Conservation (phyloP, 805 yeast species). For the Isabelozyma pseudorhagii region DNA sequence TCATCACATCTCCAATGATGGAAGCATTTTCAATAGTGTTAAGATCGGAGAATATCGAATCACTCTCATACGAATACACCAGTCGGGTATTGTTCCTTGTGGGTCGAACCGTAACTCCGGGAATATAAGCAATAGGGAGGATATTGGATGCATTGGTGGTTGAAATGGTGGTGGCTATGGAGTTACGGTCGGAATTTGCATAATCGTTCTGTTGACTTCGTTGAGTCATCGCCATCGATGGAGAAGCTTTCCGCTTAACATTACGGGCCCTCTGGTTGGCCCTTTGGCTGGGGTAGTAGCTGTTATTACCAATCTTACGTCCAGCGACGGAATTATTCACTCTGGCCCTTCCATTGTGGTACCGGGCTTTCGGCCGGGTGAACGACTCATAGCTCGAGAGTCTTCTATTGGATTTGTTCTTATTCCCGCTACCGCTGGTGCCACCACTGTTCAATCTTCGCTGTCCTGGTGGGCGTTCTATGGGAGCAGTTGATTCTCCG, state of each 20-base stretch:
- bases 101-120: conserved; percentile 78
- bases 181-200: conserved; percentile 21
- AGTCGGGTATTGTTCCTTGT: conserved; percentile 42
- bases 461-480: not conserved
- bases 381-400: conserved; percentile 42
- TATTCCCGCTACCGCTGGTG: not conserved
- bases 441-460: not conserved
- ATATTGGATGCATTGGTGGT: conserved; percentile 82
- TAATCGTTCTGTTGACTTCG: conserved; percentile 5
- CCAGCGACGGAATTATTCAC: not conserved
- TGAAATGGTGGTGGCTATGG: conserved; percentile 58
- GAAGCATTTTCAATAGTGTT: conserved; percentile 47
- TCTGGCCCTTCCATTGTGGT: conserved; percentile 1
- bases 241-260: not conserved
- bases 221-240: not conserved
- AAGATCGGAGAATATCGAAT: conserved; percentile 41
- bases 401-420: conserved; percentile 15
- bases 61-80: conserved; percentile 42
- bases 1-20: conserved; percentile 37
- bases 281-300: conserved; percentile 10
- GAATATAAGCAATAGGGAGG: conserved; percentile 89
- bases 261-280: not conserved
- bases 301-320: conserved; percentile 3
- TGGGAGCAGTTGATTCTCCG: not conserved
- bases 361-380: conserved; percentile 34